A percentile compares a stretch with the other conserved stretches of the same genome.
Evolutionary conservation across 805 yeast species (phyloP).

Genomic region (Pichia cephalocereana): DNA sequence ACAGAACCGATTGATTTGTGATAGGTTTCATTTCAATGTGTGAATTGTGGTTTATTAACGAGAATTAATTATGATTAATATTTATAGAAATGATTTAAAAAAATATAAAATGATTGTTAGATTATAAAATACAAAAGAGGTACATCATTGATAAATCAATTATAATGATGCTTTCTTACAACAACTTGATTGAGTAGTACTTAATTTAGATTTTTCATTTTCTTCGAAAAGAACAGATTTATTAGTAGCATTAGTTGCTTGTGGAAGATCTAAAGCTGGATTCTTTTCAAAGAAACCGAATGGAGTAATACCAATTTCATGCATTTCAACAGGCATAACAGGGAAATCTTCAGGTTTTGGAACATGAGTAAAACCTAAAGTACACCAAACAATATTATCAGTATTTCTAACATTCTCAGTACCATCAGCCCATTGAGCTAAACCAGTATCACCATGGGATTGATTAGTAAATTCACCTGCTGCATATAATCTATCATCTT

Average conservation of each 20-base stretch:
- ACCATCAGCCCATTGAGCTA: conserved; percentile 64
- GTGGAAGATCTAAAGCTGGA: conserved; percentile 74
- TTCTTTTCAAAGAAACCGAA: conserved; percentile 67
- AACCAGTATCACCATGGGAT: conserved; percentile 60
- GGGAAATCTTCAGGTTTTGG: conserved; percentile 86
- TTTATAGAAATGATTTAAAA: no score
- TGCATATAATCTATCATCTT: conserved; percentile 63
- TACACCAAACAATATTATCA: conserved; percentile 73
- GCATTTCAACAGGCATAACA: conserved; percentile 79
- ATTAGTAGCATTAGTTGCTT: conserved; percentile 58
- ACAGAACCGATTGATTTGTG: no score
- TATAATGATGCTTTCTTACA: conserved; percentile 26
- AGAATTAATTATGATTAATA: no score
- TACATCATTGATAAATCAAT: not conserved
- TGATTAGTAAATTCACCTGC: conserved; percentile 87
- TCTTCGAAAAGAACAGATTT: conserved; percentile 39
- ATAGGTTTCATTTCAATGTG: no score
- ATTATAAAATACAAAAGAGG: not conserved
- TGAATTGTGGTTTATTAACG: no score
- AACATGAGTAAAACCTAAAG: conserved; percentile 72
- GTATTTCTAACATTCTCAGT: conserved; percentile 61
- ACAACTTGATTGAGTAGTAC: conserved; percentile 17
- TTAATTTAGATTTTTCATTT: conserved; percentile 12
- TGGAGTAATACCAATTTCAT: conserved; percentile 59
- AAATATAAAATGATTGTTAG: not conserved